Evolutionary conservation across 768 basidiomycete species (phyloP).

Genomic region (Psilocybe cyanescens): DNA sequence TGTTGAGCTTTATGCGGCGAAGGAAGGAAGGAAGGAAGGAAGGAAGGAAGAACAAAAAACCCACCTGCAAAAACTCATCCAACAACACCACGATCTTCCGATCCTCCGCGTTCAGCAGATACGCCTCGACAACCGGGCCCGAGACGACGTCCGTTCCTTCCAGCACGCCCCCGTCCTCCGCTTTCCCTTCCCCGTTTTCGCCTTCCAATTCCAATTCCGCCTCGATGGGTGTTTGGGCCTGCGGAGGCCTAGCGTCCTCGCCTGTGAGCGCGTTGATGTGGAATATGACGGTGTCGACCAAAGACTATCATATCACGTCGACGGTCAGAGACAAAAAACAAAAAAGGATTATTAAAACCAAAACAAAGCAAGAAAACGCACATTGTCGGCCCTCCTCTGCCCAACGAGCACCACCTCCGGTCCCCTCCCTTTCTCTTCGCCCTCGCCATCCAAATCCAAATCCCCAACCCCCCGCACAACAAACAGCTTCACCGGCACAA

Average conservation of each 20-base stretch:
- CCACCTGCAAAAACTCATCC: constrained; percentile 78
- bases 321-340: no score
- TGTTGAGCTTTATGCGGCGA: no score
- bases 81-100: constrained; percentile 64
- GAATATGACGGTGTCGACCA: constrained; percentile 76
- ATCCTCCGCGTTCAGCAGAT: constrained; percentile 44
- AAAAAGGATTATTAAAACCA: background rate
- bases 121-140: constrained; percentile 63
- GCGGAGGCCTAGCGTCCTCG: constrained; percentile 40
- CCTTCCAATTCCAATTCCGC: no score
- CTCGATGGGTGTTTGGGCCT: no score
- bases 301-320: constrained; percentile 39
- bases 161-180: constrained; percentile 38
- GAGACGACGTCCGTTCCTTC: constrained; percentile 65
- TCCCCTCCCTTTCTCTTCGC: constrained; percentile 23
- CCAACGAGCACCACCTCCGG: constrained; percentile 68
- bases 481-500: constrained; percentile 67
- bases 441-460: constrained; percentile 13
- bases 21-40: background rate
- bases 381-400: constrained; percentile 65
- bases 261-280: constrained; percentile 82
- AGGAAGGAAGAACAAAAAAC: constrained; percentile 17
- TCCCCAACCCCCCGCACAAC: constrained; percentile 53
- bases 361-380: constrained; percentile 33
- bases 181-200: constrained; percentile 24